A percentile compares a stretch with the other conserved stretches of the same genome.
Conservation (phyloP, 352 stramenopile species). For the Phytophthora europaea region DNA sequence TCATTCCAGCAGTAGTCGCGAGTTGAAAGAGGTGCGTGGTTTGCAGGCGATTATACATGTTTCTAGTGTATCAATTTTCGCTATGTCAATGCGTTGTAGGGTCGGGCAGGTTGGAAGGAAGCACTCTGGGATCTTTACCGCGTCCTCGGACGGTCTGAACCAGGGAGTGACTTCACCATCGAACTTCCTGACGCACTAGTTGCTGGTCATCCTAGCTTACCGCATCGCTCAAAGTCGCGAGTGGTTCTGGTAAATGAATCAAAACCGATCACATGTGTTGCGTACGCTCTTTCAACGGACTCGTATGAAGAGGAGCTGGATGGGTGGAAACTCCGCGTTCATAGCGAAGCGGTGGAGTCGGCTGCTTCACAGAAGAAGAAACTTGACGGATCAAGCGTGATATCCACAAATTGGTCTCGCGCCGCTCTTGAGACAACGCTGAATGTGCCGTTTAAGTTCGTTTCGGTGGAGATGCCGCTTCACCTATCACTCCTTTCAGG, state of each 20-base stretch:
- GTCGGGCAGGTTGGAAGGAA: slow-evolving; percentile 62
- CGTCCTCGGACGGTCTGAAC: slow-evolving; percentile 64
- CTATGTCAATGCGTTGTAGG: slow-evolving; percentile 15
- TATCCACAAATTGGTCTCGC: slow-evolving; percentile 80
- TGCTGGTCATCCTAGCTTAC: slow-evolving; percentile 91
- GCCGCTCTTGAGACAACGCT: slow-evolving; percentile 62
- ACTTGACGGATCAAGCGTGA: slow-evolving; percentile 20
- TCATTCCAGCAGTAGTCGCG: slow-evolving; percentile 17
- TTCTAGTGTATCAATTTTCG: background rate
- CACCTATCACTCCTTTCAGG: slow-evolving; percentile 69
- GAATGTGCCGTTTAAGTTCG: slow-evolving; percentile 75
- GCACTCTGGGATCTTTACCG: slow-evolving; percentile 79
- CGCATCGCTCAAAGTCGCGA: slow-evolving; percentile 87
- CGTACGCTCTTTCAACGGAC: slow-evolving; percentile 94
- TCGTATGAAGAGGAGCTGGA: slow-evolving; percentile 86
- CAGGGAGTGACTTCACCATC: slow-evolving; percentile 79
- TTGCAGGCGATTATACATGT: background rate
- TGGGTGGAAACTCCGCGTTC: slow-evolving; percentile 70
- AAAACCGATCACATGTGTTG: slow-evolving; percentile 95
- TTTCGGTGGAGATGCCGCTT: slow-evolving; percentile 61
- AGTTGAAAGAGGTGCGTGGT: slow-evolving; percentile 58
- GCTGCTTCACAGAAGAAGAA: slow-evolving; percentile 29
- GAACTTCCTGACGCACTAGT: slow-evolving; percentile 70
- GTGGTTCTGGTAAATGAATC: slow-evolving; percentile 95
- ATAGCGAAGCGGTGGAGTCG: slow-evolving; percentile 52